These are phyloP conservation scores for Rhizoctonia solani DNA, from an alignment of 1,284 basidiomycete species.

Conservation along the genomic window DNA sequence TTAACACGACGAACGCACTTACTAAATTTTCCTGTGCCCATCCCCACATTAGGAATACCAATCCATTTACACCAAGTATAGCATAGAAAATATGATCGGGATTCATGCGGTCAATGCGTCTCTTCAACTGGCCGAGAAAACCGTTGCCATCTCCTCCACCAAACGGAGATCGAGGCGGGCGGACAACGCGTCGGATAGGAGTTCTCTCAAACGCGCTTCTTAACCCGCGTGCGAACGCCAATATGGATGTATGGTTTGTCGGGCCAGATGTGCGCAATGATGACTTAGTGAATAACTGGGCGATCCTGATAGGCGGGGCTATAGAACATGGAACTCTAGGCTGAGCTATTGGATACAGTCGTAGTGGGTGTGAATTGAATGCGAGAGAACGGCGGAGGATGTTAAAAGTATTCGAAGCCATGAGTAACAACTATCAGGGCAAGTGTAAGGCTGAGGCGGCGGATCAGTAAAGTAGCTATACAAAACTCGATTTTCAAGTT, in stretches of 20 bases:
- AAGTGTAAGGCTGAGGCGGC: too few species aligned
- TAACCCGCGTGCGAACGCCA: slow-evolving; percentile 5
- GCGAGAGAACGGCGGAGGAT: not conserved
- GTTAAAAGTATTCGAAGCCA: not conserved
- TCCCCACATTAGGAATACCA: slow-evolving; percentile 37
- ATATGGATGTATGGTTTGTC: not conserved
- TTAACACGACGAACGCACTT: too few species aligned
- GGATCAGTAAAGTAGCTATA: too few species aligned
- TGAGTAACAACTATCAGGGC: too few species aligned
- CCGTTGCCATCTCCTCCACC: slow-evolving; percentile 7
- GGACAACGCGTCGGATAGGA: slow-evolving; percentile 8
- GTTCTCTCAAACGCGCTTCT: slow-evolving; percentile 23
- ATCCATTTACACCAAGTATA: slow-evolving; percentile 37
- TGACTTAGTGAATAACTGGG: not conserved
- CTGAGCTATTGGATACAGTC: not conserved
- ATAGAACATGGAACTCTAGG: not conserved
- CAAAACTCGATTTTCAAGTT: too few species aligned
- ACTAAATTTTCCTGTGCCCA: slow-evolving; percentile 36
- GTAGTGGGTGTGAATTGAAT: not conserved
- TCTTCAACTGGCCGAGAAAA: slow-evolving; percentile 12
- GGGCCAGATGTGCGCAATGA: not conserved
- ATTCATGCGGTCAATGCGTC: slow-evolving; percentile 21
- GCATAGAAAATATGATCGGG: slow-evolving; percentile 35
- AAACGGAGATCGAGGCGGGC: slow-evolving; percentile 13
- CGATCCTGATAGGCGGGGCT: not conserved